phyloP scores from a whole-genome alignment of 1,139 yeast species.

The Schizosaccharomyces versatilis region DNA sequence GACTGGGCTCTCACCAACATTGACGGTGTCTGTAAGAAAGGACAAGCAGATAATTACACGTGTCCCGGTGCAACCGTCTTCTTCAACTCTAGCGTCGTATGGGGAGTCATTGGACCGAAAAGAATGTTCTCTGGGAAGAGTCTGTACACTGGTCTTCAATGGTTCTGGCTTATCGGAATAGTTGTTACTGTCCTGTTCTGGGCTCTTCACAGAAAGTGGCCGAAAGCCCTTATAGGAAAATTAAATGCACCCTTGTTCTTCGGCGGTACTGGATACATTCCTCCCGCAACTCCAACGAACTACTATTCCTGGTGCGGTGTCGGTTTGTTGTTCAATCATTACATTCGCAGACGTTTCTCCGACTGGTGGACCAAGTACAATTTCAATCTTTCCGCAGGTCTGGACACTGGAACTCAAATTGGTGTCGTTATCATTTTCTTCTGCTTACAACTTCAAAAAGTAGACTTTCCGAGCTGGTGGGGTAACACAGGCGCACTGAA shows the following conservation, averaged over 20 bases:
- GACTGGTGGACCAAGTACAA: constrained; percentile 43
- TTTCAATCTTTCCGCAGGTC: constrained; percentile 35
- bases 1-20: constrained; percentile 31
- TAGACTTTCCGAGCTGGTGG: constrained; percentile 26
- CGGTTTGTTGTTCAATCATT: constrained; percentile 32
- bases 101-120: constrained; percentile 40
- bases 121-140: constrained; percentile 21
- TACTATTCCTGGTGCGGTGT: constrained; percentile 27
- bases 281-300: constrained; percentile 34
- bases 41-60: constrained; percentile 20
- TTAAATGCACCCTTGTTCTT: constrained; percentile 32
- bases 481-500: constrained; percentile 23
- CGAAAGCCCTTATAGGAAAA: not conserved
- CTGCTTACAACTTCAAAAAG: constrained; percentile 1
- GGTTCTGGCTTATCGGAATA: constrained; percentile 34
- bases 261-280: constrained; percentile 29
- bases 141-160: constrained; percentile 13
- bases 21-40: constrained; percentile 16
- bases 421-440: constrained; percentile 24
- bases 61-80: constrained; percentile 22
- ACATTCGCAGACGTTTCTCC: constrained; percentile 28
- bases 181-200: constrained; percentile 26
- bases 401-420: constrained; percentile 33
- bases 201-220: constrained; percentile 13
- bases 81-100: constrained; percentile 28